These are phyloP conservation scores for Abrus pulchellus DNA, from an alignment of 306 rosid species.

Conservation along the genomic window DNA sequence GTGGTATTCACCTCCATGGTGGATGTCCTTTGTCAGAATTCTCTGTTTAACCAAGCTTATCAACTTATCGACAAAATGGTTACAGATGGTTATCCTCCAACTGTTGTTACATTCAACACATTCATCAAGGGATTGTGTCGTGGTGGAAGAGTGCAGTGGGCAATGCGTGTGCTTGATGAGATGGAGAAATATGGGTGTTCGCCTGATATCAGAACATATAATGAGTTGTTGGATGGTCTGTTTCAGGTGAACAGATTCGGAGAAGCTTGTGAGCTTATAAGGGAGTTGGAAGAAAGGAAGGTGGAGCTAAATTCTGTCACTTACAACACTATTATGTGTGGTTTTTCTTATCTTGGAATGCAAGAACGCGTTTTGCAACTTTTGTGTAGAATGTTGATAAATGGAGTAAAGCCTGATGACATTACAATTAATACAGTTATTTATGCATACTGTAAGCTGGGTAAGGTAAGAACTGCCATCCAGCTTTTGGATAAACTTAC, in stretches of 20 bases:
- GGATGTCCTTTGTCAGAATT: conserved; percentile 76
- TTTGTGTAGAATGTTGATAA: conserved; percentile 71
- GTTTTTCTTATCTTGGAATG: conserved; percentile 70
- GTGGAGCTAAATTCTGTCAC: conserved; percentile 66
- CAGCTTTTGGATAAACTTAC: conserved; percentile 63
- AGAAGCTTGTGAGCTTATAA: conserved; percentile 71
- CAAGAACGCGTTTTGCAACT: conserved; percentile 66
- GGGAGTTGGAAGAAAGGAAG: conserved; percentile 67
- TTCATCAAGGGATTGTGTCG: conserved; percentile 80
- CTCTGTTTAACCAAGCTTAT: conserved; percentile 71
- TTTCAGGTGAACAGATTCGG: conserved; percentile 61
- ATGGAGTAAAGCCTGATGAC: conserved; percentile 70
- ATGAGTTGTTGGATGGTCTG: conserved; percentile 78
- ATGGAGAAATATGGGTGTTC: conserved; percentile 69
- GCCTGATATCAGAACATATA: conserved; percentile 81
- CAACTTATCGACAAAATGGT: conserved; percentile 71
- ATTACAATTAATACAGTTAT: conserved; percentile 66
- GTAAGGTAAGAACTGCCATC: conserved; percentile 66
- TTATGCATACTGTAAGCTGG: conserved; percentile 70
- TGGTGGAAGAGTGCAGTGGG: conserved; percentile 70
- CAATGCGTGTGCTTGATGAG: conserved; percentile 64
- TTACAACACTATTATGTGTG: conserved; percentile 79
- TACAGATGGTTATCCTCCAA: conserved; percentile 78
- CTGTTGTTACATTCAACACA: conserved; percentile 72
- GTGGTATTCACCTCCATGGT: conserved; percentile 84